Evolutionary conservation across 495 filamentous ascomycete species (phyloP).

Genomic region (Rhizodiscina lignyota): DNA sequence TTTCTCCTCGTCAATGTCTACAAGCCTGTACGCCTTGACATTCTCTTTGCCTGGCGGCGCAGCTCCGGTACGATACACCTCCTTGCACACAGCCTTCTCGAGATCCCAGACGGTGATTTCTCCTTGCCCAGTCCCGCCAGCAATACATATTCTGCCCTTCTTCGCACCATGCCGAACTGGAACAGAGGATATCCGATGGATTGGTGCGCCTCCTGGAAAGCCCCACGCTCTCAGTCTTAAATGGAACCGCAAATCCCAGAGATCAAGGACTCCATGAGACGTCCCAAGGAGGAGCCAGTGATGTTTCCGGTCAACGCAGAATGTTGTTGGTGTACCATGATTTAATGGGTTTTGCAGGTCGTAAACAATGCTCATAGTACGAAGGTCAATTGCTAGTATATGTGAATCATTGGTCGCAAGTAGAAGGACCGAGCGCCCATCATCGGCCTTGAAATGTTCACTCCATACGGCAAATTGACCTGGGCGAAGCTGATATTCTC

Average conservation of each 20-base stretch:
- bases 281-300: slow-evolving; percentile 88
- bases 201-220: slow-evolving; percentile 61
- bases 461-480: slow-evolving; percentile 77
- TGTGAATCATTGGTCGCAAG: slow-evolving; percentile 75
- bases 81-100: slow-evolving; percentile 74
- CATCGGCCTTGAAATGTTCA: slow-evolving; percentile 77
- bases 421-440: slow-evolving; percentile 61
- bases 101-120: slow-evolving; percentile 94
- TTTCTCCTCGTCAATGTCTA: slow-evolving; percentile 79
- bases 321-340: slow-evolving; percentile 85
- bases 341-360: slow-evolving; percentile 77
- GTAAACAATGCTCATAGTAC: slow-evolving; percentile 71
- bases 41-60: slow-evolving; percentile 36
- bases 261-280: slow-evolving; percentile 77
- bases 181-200: slow-evolving; percentile 65
- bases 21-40: slow-evolving; percentile 60
- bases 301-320: slow-evolving; percentile 67
- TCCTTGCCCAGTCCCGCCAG: slow-evolving; percentile 76
- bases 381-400: slow-evolving; percentile 70
- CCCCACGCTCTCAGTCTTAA: slow-evolving; percentile 80
- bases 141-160: slow-evolving; percentile 70
- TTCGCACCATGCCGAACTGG: slow-evolving; percentile 30
- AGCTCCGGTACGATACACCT: slow-evolving; percentile 57
- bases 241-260: slow-evolving; percentile 93
- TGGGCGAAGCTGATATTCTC: slow-evolving; percentile 61